A percentile compares a stretch with the other conserved stretches of the same genome.
These are phyloP conservation scores for Suillus subaureus DNA, from an alignment of 768 basidiomycete species.

Conservation along the genomic window DNA sequence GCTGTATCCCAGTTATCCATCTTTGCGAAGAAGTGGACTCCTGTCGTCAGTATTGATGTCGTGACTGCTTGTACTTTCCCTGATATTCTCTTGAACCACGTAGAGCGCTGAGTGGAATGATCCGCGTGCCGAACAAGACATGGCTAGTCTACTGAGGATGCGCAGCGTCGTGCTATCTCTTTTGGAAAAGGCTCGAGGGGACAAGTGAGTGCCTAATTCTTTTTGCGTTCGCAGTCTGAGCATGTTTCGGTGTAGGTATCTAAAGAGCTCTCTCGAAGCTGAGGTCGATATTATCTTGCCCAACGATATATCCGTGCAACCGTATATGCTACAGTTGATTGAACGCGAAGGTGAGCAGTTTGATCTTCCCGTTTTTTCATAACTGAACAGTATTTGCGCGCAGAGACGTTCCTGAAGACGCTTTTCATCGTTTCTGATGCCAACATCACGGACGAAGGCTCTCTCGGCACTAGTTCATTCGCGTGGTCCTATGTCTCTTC, in stretches of 20 bases:
- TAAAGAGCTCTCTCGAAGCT: conserved; percentile 79
- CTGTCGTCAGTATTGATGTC: conserved; percentile 53
- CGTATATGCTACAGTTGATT: conserved; percentile 39
- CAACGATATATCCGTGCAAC: conserved; percentile 26
- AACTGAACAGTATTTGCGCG: neutral
- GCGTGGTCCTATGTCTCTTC: conserved; percentile 53
- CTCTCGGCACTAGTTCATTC: conserved; percentile 40
- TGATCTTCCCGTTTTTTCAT: neutral
- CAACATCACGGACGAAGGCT: conserved; percentile 48
- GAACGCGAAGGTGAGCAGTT: conserved; percentile 43
- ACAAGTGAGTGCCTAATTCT: conserved; percentile 55
- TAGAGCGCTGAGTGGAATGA: conserved; percentile 70
- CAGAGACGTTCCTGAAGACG: conserved; percentile 66
- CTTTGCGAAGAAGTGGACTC: conserved; percentile 72
- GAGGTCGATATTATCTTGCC: conserved; percentile 66
- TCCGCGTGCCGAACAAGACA: conserved; percentile 54
- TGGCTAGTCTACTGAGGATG: conserved; percentile 62
- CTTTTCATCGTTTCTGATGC: conserved; percentile 84
- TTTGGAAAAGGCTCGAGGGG: conserved; percentile 74
- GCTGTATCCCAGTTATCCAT: conserved; percentile 49
- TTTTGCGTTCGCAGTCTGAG: conserved; percentile 5
- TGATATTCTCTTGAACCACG: conserved; percentile 5
- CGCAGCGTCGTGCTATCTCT: conserved; percentile 63
- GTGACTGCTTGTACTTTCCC: neutral
- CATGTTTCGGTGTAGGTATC: conserved; percentile 45